phyloP scores from a whole-genome alignment of 75 land plant genomes.

The Pinus taeda region DNA sequence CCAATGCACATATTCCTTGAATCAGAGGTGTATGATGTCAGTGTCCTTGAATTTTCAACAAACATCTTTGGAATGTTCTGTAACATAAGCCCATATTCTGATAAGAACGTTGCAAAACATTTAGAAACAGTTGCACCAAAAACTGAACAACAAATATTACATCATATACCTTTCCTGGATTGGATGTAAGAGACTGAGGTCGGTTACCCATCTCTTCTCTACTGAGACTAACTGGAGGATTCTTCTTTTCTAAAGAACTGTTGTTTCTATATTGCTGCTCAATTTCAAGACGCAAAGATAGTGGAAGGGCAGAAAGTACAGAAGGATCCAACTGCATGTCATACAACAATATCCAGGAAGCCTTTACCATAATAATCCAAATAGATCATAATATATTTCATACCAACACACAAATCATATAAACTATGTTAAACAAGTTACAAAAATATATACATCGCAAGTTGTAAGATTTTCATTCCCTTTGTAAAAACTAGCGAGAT shows the following conservation, averaged over 20 bases:
- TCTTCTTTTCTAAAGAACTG: not conserved
- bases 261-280: not conserved
- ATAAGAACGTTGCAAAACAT: not conserved
- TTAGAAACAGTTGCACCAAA: not conserved
- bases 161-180: not conserved
- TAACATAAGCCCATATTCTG: not conserved
- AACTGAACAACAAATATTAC: not conserved
- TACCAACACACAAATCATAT: not conserved
- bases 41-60: not conserved
- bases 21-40: not conserved
- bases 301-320: conserved; percentile 7
- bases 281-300: conserved; percentile 5
- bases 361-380: not conserved
- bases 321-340: conserved; percentile 11
- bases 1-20: not conserved
- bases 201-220: not conserved
- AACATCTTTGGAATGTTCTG: not conserved
- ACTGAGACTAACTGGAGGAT: not conserved
- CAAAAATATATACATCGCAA: too few species aligned
- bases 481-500: too few species aligned
- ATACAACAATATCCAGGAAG: not conserved
- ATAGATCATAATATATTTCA: not conserved
- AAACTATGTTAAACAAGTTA: not conserved
- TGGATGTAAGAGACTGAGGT: not conserved
- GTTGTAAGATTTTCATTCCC: too few species aligned